phyloP scores from a whole-genome alignment of 1,284 basidiomycete species.

The Fomitopsis betulina region DNA sequence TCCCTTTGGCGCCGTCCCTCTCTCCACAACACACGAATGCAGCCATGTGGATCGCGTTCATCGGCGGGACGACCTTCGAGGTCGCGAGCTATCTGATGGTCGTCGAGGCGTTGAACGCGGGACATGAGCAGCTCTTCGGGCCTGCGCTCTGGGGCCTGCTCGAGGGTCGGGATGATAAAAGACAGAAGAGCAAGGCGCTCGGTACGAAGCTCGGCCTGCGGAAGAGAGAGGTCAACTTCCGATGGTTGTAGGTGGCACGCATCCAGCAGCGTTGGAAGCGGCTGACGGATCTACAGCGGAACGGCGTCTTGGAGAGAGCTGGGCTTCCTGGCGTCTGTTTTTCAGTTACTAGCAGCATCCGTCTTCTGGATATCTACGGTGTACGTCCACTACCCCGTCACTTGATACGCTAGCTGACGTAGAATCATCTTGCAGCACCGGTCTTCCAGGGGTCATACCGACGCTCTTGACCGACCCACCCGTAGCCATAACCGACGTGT shows the following conservation, averaged over 20 bases:
- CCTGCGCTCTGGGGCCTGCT: slow-evolving; percentile 17
- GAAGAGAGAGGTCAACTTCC: slow-evolving; percentile 9
- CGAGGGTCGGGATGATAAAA: slow-evolving; percentile 5
- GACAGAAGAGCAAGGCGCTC: not conserved
- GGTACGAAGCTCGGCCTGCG: not conserved
- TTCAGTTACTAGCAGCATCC: slow-evolving; percentile 48
- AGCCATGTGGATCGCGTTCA: slow-evolving; percentile 40
- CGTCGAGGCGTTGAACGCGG: slow-evolving; percentile 25
- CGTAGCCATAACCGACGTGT: slow-evolving; percentile 30
- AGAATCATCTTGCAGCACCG: slow-evolving; percentile 29
- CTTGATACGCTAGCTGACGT: not conserved
- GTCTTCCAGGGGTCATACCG: slow-evolving; percentile 45
- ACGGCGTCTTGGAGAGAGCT: slow-evolving; percentile 44
- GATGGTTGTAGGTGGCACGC: slow-evolving; percentile 20
- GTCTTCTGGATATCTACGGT: slow-evolving; percentile 56
- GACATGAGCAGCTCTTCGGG: slow-evolving; percentile 24
- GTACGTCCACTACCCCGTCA: slow-evolving; percentile 14
- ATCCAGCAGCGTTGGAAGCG: not conserved
- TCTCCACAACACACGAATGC: slow-evolving; percentile 27
- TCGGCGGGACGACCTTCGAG: slow-evolving; percentile 54
- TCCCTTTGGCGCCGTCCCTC: slow-evolving; percentile 40
- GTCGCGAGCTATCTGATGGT: slow-evolving; percentile 25
- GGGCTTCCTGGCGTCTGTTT: slow-evolving; percentile 47
- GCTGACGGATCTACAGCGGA: slow-evolving; percentile 12
- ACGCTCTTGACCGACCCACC: slow-evolving; percentile 20